A percentile compares a stretch with the other conserved stretches of the same genome.
These are phyloP conservation scores for Baudoinia panamericana DNA, from an alignment of 495 filamentous ascomycete species.

Conservation along the genomic window DNA sequence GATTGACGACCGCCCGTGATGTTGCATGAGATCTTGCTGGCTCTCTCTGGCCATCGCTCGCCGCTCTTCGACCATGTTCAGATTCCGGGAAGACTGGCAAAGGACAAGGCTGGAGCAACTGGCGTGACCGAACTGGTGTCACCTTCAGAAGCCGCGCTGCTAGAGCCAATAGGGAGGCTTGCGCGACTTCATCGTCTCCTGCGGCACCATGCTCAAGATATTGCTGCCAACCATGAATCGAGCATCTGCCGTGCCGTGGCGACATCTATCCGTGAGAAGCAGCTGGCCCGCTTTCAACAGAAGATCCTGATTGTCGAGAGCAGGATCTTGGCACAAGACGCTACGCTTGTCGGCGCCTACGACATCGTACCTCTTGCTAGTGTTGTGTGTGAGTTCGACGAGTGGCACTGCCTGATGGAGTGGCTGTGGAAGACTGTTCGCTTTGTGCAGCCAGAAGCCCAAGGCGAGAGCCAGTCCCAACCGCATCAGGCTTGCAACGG, in stretches of 20 bases:
- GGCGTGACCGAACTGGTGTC: conserved; percentile 38
- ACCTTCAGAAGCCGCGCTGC: conserved; percentile 67
- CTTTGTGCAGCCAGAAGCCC: conserved; percentile 41
- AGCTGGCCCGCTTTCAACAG: conserved; percentile 66
- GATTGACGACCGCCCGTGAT: too few species aligned
- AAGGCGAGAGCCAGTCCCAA: background rate
- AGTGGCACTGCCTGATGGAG: conserved; percentile 69
- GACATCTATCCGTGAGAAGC: conserved; percentile 54
- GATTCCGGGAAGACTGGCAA: conserved; percentile 23
- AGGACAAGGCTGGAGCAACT: conserved; percentile 12
- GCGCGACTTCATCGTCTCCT: conserved; percentile 62
- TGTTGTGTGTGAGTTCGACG: conserved; percentile 68
- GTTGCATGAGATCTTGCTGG: conserved; percentile 94
- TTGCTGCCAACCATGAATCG: conserved; percentile 58
- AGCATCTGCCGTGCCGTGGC: conserved; percentile 82
- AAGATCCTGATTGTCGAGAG: conserved; percentile 76
- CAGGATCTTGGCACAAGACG: conserved; percentile 57
- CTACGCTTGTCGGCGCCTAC: conserved; percentile 68
- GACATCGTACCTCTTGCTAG: conserved; percentile 82
- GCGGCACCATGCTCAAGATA: conserved; percentile 45
- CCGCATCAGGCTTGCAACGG: conserved; percentile 37
- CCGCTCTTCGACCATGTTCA: conserved; percentile 49
- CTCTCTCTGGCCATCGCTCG: conserved; percentile 84
- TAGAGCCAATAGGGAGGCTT: conserved; percentile 60
- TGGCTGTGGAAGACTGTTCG: conserved; percentile 68